Evolutionary conservation across 768 basidiomycete genomes (phyloP).

Genomic region (Sistotremastrum niveocremeum): DNA sequence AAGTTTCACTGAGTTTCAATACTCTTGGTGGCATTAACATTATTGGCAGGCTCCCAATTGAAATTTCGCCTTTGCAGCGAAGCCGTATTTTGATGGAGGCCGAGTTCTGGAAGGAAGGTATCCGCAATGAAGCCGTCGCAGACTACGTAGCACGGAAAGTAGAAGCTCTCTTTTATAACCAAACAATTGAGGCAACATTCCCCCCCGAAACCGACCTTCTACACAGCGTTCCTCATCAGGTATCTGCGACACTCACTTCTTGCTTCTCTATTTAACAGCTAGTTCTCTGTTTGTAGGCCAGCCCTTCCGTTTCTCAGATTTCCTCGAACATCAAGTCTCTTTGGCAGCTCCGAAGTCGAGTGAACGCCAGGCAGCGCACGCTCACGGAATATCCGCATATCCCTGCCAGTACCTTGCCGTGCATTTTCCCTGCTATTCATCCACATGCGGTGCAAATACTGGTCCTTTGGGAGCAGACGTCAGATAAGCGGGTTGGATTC

Average conservation of each 20-base stretch:
- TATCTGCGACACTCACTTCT: conserved; percentile 14
- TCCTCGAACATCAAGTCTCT: conserved; percentile 5
- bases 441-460: conserved; percentile 60
- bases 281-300: conserved; percentile 9
- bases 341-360: background rate
- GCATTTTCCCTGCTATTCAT: conserved; percentile 71
- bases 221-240: conserved; percentile 34
- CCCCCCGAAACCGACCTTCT: conserved; percentile 45
- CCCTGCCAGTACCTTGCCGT: conserved; percentile 31
- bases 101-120: conserved; percentile 22
- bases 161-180: conserved; percentile 31
- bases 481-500: conserved; percentile 47
- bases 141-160: conserved; percentile 42
- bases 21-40: conserved; percentile 3
- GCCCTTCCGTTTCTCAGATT: conserved; percentile 7
- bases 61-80: conserved; percentile 34
- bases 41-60: conserved; percentile 19
- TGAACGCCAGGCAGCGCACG: conserved; percentile 10
- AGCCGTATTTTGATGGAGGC: conserved; percentile 31
- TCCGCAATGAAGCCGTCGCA: conserved; percentile 27
- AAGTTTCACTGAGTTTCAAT: conserved; percentile 15
- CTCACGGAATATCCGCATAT: conserved; percentile 38
- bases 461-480: conserved; percentile 62
- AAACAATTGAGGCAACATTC: conserved; percentile 11
- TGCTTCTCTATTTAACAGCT: conserved; percentile 7